phyloP scores from a whole-genome alignment of 768 basidiomycete species.

The Lactarius hatsudake region DNA sequence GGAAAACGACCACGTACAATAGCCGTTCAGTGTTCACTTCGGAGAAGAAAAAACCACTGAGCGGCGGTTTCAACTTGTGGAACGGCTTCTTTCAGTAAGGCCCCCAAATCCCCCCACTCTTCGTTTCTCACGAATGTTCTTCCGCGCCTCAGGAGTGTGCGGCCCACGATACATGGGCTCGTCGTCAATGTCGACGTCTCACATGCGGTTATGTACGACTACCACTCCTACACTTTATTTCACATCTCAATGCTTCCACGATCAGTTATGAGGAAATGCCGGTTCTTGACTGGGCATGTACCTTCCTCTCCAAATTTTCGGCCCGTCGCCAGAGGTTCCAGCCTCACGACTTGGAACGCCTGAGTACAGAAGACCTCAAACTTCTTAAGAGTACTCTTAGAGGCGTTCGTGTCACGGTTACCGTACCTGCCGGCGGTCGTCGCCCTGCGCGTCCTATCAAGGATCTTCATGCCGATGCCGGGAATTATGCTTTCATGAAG shows the following conservation, averaged over 20 bases:
- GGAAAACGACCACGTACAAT: constrained; percentile 22
- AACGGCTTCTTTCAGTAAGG: constrained; percentile 26
- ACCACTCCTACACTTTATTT: not conserved
- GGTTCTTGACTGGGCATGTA: constrained; percentile 20
- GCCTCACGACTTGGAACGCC: constrained; percentile 14
- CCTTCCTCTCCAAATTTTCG: constrained; percentile 19
- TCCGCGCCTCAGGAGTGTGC: constrained; percentile 21
- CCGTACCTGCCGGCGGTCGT: constrained; percentile 9
- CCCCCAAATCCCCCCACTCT: no score
- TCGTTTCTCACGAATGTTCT: constrained; percentile 1
- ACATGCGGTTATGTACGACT: constrained; percentile 18
- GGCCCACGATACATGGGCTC: constrained; percentile 17
- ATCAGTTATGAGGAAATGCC: constrained; percentile 23
- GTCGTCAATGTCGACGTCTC: constrained; percentile 27
- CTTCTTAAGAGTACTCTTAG: constrained; percentile 15
- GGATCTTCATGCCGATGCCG: constrained; percentile 15
- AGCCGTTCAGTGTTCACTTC: constrained; percentile 24
- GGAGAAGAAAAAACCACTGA: constrained; percentile 8
- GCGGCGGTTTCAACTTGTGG: constrained; percentile 27
- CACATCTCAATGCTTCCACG: not conserved
- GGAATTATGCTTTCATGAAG: constrained; percentile 15
- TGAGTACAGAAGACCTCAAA: constrained; percentile 4
- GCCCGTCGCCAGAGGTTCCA: not conserved
- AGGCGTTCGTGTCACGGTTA: constrained; percentile 18
- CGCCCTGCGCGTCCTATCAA: constrained; percentile 22